Evolutionary conservation across 305 asterid genomes (phyloP).

Genomic region (Fraxinus baroniana): DNA sequence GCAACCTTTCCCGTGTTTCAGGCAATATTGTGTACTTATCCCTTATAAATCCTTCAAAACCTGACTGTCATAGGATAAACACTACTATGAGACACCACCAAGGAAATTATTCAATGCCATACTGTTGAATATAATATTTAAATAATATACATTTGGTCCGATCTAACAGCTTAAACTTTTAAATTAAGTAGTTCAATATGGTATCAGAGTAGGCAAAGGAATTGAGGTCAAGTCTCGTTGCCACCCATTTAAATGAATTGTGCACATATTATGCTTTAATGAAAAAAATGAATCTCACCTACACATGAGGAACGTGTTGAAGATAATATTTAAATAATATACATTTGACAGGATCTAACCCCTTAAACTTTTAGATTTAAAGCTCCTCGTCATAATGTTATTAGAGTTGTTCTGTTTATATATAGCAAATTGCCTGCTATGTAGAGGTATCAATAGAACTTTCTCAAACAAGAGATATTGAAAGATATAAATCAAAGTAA

Average conservation of each 20-base stretch:
- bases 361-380: neutral
- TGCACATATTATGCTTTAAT: neutral
- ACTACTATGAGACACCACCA: conserved; percentile 25
- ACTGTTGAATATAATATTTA: neutral
- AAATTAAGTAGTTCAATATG: neutral
- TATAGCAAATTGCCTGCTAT: neutral
- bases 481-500: neutral
- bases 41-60: conserved; percentile 90
- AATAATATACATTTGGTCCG: neutral
- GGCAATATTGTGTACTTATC: conserved; percentile 87
- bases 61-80: conserved; percentile 60
- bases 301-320: neutral
- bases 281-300: neutral
- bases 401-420: neutral
- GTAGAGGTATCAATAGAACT: neutral
- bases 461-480: conserved; percentile 1
- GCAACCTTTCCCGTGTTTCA: conserved; percentile 86
- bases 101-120: conserved; percentile 7
- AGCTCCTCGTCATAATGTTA: neutral
- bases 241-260: neutral
- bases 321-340: neutral
- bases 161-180: neutral
- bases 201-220: neutral
- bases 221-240: neutral
- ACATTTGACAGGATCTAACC: neutral